phyloP scores from a whole-genome alignment of 2,329 filamentous ascomycete species.

The Paecilomyces fulvus region DNA sequence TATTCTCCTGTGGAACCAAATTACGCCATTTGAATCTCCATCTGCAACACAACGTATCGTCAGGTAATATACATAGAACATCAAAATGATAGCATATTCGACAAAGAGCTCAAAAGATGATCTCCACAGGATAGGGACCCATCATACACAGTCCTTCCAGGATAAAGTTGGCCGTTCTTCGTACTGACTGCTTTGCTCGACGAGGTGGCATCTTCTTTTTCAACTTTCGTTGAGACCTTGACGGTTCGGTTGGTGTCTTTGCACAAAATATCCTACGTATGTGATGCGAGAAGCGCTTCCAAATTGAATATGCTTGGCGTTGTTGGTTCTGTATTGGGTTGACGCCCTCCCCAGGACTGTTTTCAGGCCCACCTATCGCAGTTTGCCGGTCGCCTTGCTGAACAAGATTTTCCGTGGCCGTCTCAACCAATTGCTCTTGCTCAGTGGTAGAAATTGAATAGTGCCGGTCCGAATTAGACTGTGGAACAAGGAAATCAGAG shows the following conservation, averaged over 20 bases:
- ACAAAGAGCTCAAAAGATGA: not conserved
- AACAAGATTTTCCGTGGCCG: not conserved
- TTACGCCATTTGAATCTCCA: too few species aligned
- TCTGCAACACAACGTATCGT: too few species aligned
- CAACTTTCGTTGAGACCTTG: not conserved
- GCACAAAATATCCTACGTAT: not conserved
- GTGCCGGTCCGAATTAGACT: not conserved
- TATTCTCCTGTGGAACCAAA: too few species aligned
- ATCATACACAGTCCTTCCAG: not conserved
- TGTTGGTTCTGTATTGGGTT: not conserved
- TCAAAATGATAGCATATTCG: conserved; percentile 9
- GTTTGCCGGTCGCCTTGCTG: not conserved
- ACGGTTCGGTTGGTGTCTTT: not conserved
- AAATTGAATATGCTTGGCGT: not conserved
- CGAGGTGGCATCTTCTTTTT: not conserved
- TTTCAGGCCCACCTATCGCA: not conserved
- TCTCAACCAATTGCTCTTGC: not conserved
- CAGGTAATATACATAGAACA: not conserved
- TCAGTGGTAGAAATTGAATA: too few species aligned
- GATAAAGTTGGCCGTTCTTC: not conserved
- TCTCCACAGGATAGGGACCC: not conserved
- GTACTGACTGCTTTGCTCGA: not conserved
- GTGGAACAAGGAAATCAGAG: not conserved
- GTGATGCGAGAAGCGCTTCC: not conserved
- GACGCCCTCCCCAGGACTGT: not conserved